A percentile compares a stretch with the other conserved stretches of the same genome.
Conservation (phyloP, 164 flowering plant genomes). For the Berberis thunbergii region DNA sequence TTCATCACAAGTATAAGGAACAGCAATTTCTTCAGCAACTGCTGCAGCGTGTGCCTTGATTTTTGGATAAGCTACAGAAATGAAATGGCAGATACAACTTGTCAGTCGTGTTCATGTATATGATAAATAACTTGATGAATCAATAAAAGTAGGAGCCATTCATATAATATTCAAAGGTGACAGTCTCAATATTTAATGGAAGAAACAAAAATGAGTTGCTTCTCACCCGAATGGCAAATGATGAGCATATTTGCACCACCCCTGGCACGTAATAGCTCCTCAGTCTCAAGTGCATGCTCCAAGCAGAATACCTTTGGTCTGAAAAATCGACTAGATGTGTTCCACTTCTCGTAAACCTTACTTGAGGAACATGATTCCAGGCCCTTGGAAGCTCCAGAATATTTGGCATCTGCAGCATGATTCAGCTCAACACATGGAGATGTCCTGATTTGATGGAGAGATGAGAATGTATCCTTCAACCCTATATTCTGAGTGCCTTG, state of each 20-base stretch:
- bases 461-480: neutral
- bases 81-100: conserved; percentile 7
- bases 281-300: conserved; percentile 77
- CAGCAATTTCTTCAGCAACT: conserved; percentile 61
- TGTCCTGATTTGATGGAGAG: no score
- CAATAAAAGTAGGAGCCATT: no score
- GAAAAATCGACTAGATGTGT: conserved; percentile 28
- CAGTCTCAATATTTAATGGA: neutral
- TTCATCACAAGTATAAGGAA: conserved; percentile 37
- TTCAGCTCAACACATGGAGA: no score
- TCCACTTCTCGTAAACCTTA: conserved; percentile 28
- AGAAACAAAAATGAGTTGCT: neutral
- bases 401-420: no score
- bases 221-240: conserved; percentile 90
- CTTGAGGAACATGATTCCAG: conserved; percentile 8
- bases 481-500: conserved; percentile 4
- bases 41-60: conserved; percentile 57
- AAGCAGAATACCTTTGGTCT: conserved; percentile 90
- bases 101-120: conserved; percentile 1
- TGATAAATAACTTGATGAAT: neutral
- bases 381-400: conserved; percentile 6
- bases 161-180: neutral
- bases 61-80: conserved; percentile 65
- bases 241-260: conserved; percentile 84
- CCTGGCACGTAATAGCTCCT: conserved; percentile 47